Evolutionary conservation across 2,329 filamentous ascomycete species (phyloP).

Genomic region (Colletotrichum melonis): DNA sequence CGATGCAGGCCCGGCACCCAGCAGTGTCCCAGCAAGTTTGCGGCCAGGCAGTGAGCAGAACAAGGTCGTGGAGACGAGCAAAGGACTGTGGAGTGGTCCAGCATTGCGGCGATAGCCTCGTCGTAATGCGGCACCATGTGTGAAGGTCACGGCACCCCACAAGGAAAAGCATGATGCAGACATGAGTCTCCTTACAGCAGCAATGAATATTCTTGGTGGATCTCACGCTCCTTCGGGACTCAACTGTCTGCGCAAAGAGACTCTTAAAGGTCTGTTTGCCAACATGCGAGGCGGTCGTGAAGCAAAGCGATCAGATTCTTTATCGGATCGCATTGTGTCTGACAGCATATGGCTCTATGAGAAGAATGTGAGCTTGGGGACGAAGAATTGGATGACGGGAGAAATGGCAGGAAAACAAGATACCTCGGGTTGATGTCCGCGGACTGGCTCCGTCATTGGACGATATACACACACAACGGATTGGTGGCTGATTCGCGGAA

Average conservation of each 20-base stretch:
- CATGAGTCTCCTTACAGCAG: neutral
- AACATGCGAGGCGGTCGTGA: constrained; percentile 24
- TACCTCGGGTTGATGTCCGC: constrained; percentile 31
- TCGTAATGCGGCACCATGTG: neutral
- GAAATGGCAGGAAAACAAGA: constrained; percentile 26
- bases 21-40: constrained; percentile 60
- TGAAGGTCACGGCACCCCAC: neutral
- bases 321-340: neutral
- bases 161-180: neutral
- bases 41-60: constrained; percentile 67
- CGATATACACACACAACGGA: neutral
- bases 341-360: neutral
- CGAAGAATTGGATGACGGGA: neutral
- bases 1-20: constrained; percentile 48
- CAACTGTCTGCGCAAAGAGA: neutral
- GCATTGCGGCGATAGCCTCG: constrained; percentile 31
- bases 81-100: constrained; percentile 66
- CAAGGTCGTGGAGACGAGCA: constrained; percentile 71
- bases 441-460: constrained; percentile 31
- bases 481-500: constrained; percentile 12
- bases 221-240: neutral
- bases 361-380: neutral
- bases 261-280: neutral
- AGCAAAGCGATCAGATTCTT: neutral
- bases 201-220: neutral